Conservation (phyloP, 2,329 filamentous ascomycete genomes). For the Pseudopithomyces chartarum region DNA sequence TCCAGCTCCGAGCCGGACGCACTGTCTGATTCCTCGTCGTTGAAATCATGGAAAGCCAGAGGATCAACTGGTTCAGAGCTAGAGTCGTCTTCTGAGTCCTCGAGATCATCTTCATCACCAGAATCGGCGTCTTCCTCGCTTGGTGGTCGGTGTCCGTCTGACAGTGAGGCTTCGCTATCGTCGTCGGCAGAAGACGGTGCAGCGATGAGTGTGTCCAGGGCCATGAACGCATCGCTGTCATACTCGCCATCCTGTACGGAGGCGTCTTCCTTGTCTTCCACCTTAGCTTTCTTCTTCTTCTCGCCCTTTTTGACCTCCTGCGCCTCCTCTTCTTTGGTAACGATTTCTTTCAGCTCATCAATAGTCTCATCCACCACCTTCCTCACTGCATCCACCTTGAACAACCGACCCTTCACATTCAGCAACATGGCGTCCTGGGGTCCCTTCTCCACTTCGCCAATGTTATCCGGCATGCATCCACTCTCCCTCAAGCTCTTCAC, state of each 20-base stretch:
- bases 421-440: constrained; percentile 53
- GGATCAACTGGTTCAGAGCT: constrained; percentile 15
- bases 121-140: constrained; percentile 37
- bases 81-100: constrained; percentile 11
- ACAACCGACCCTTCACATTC: constrained; percentile 64
- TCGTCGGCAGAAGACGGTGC: constrained; percentile 43
- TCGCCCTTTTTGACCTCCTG: constrained; percentile 7
- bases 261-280: constrained; percentile 14
- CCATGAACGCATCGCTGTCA: constrained; percentile 36
- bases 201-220: constrained; percentile 47
- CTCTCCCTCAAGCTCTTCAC: constrained; percentile 60
- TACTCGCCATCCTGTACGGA: constrained; percentile 9
- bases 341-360: constrained; percentile 47
- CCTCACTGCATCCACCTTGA: constrained; percentile 64
- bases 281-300: constrained; percentile 21
- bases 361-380: constrained; percentile 56
- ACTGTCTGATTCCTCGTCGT: constrained; percentile 6
- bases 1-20: constrained; percentile 11
- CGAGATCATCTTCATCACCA: constrained; percentile 15
- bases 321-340: constrained; percentile 22
- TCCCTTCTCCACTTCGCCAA: constrained; percentile 43
- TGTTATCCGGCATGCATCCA: constrained; percentile 51
- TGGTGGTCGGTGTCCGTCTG: constrained; percentile 34
- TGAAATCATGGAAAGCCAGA: constrained; percentile 1
- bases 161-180: constrained; percentile 34